Conservation (phyloP, 768 basidiomycete species). For the Serendipita sp. region DNA sequence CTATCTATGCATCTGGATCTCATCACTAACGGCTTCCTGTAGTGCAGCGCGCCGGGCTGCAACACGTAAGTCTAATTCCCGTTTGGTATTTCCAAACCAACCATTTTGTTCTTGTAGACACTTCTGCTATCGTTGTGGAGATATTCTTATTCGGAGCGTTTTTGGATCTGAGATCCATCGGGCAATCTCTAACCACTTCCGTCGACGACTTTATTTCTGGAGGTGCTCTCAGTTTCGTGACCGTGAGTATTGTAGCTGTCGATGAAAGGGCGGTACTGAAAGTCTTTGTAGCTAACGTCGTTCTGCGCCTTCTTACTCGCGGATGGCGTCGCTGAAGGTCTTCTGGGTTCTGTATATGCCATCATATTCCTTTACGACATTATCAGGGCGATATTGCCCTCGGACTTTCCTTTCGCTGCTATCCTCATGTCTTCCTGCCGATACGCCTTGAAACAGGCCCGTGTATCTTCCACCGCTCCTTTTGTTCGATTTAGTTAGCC, state of each 20-base stretch:
- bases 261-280: not conserved
- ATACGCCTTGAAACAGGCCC: not conserved
- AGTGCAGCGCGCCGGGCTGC: slow-evolving; percentile 5
- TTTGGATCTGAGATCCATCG: slow-evolving; percentile 4
- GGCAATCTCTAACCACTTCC: slow-evolving; percentile 3
- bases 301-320: not conserved
- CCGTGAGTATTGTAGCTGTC: not conserved
- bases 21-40: not conserved
- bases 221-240: slow-evolving; percentile 2
- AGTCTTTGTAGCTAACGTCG: not conserved
- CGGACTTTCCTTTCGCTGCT: slow-evolving; percentile 3
- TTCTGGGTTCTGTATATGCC: not conserved
- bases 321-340: not conserved
- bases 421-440: not conserved
- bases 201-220: slow-evolving; percentile 1
- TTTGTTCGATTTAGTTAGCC: not conserved
- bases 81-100: no score
- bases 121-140: slow-evolving; percentile 1
- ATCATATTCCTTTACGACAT: not conserved
- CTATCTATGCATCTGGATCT: not conserved
- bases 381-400: not conserved
- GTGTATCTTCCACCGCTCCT: not conserved
- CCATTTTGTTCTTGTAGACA: not conserved
- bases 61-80: not conserved
- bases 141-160: slow-evolving; percentile 6